These are phyloP conservation scores for Ulota crispa DNA, from an alignment of 225 moss, liverwort and hornwort genomes.

Conservation along the genomic window DNA sequence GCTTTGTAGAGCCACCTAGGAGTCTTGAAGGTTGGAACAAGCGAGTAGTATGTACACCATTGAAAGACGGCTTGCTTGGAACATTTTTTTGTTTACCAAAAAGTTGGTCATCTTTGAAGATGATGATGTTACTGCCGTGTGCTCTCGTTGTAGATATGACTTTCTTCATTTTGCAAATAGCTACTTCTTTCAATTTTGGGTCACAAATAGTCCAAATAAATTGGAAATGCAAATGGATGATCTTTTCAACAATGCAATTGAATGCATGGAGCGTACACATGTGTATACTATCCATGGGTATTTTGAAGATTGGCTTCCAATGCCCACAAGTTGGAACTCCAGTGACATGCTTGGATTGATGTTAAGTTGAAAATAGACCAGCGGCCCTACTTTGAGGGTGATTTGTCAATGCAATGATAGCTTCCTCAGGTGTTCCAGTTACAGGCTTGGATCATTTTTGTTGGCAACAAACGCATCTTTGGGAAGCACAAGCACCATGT, in stretches of 20 bases:
- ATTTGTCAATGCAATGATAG: neutral
- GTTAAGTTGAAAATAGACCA: too few species aligned
- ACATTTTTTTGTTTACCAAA: neutral
- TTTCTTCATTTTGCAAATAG: neutral
- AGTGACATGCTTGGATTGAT: too few species aligned
- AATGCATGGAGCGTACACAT: neutral
- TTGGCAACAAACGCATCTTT: neutral
- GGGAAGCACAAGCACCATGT: neutral
- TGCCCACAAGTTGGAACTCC: too few species aligned
- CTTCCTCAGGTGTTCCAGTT: neutral
- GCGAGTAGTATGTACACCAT: neutral
- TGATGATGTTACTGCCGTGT: neutral
- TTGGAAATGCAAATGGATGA: neutral
- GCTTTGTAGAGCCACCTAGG: neutral
- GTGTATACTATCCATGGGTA: neutral
- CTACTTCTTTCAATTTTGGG: neutral
- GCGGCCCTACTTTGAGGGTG: too few species aligned
- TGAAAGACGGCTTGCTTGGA: neutral
- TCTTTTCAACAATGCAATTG: neutral
- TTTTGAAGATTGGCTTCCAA: neutral
- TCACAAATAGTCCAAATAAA: neutral
- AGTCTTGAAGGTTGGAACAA: neutral
- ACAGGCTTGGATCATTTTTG: neutral
- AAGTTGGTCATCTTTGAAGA: conserved; percentile 2
- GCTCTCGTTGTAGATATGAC: neutral